These are phyloP conservation scores for Talaromyces sp. DNA, from an alignment of 2,329 filamentous ascomycete species.

Conservation along the genomic window DNA sequence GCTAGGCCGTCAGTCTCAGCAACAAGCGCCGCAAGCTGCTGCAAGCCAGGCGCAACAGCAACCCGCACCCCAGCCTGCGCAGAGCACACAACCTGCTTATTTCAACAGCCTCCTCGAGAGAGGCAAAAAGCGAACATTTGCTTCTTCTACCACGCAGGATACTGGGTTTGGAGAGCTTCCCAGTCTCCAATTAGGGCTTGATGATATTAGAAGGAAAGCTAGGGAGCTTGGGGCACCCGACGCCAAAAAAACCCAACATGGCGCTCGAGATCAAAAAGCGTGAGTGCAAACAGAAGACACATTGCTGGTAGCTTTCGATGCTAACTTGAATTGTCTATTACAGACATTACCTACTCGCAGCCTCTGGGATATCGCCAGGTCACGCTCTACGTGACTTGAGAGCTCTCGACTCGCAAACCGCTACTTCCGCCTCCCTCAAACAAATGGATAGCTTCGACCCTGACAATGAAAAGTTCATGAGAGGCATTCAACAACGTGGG, in stretches of 20 bases:
- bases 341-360: conserved; percentile 87
- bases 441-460: conserved; percentile 44
- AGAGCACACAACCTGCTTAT: conserved; percentile 50
- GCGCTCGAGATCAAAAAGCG: conserved; percentile 46
- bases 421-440: conserved; percentile 32
- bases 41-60: conserved; percentile 20
- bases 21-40: conserved; percentile 18
- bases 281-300: conserved; percentile 38
- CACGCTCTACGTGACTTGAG: conserved; percentile 81
- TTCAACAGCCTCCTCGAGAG: conserved; percentile 61
- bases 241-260: conserved; percentile 39
- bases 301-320: not conserved
- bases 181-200: conserved; percentile 81
- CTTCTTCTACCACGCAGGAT: conserved; percentile 50
- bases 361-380: conserved; percentile 85
- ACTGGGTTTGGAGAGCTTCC: conserved; percentile 69
- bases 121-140: conserved; percentile 61
- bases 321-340: not conserved
- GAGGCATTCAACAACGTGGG: conserved; percentile 82
- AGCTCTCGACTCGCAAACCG: conserved; percentile 65
- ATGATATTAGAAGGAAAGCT: conserved; percentile 72
- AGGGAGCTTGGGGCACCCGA: conserved; percentile 69
- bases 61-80: conserved; percentile 21
- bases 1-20: conserved; percentile 22
- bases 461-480: conserved; percentile 65